phyloP scores from a whole-genome alignment of 495 filamentous ascomycete genomes.

The Penicillium silybi region DNA sequence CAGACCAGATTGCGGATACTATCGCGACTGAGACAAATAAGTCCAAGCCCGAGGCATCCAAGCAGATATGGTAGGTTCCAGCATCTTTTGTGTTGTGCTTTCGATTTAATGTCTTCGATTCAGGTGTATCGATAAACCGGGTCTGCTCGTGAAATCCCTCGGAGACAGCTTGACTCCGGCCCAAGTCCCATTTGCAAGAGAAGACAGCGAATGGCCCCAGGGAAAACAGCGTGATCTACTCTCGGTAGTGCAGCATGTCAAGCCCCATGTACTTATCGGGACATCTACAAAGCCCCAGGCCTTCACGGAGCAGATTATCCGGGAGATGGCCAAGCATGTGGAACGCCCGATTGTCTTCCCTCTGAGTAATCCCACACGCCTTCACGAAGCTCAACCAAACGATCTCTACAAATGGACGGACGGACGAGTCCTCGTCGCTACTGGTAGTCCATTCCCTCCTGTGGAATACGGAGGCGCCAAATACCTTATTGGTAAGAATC shows the following conservation, averaged over 20 bases:
- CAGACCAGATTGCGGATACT: slow-evolving; percentile 76
- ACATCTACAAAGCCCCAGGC: slow-evolving; percentile 77
- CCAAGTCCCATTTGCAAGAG: slow-evolving; percentile 63
- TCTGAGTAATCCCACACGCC: slow-evolving; percentile 77
- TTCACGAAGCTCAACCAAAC: slow-evolving; percentile 78
- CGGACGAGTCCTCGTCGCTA: slow-evolving; percentile 76
- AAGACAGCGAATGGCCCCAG: slow-evolving; percentile 59
- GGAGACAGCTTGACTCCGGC: slow-evolving; percentile 55
- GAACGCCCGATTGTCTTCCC: slow-evolving; percentile 78
- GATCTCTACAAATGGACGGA: slow-evolving; percentile 77
- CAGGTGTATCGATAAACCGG: slow-evolving; percentile 83
- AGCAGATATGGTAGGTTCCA: slow-evolving; percentile 71
- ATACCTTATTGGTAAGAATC: slow-evolving; percentile 56
- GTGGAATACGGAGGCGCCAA: slow-evolving; percentile 63
- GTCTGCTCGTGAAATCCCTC: slow-evolving; percentile 65
- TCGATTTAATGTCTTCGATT: background rate
- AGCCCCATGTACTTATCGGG: slow-evolving; percentile 78
- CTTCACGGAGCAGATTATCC: slow-evolving; percentile 71
- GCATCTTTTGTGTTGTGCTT: background rate
- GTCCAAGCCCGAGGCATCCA: slow-evolving; percentile 67
- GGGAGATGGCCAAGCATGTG: slow-evolving; percentile 75
- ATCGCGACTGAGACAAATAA: slow-evolving; percentile 66
- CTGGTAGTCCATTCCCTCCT: slow-evolving; percentile 77
- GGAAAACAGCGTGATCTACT: slow-evolving; percentile 55
- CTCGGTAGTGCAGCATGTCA: slow-evolving; percentile 63